Percentiles rank a stretch among this genome's conserved stretches.
Evolutionary conservation across 257 asterid species (phyloP).

Genomic region (Solanum peruvianum): DNA sequence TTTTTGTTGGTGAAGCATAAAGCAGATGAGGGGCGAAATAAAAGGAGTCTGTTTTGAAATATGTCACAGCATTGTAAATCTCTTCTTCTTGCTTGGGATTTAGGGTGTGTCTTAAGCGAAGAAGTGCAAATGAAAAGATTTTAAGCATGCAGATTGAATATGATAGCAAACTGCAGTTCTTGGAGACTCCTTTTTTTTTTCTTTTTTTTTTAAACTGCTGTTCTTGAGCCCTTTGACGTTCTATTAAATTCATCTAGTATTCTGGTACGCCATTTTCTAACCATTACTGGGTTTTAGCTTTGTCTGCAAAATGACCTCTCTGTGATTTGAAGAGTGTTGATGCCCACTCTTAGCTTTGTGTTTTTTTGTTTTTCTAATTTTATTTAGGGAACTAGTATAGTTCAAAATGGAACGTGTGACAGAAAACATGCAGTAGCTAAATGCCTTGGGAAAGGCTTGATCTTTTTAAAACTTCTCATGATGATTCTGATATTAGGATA

Average conservation of each 20-base stretch:
- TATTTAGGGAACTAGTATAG: not conserved
- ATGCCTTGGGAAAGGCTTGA: not conserved
- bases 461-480: not conserved
- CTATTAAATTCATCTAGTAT: not conserved
- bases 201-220: not conserved
- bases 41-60: not conserved
- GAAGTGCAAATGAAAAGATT: not conserved
- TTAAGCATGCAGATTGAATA: not conserved
- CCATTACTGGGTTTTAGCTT: not conserved
- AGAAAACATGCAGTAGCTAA: not conserved
- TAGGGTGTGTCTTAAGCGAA: not conserved
- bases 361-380: not conserved
- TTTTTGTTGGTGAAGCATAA: not conserved
- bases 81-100: not conserved
- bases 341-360: not conserved
- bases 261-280: not conserved
- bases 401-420: not conserved
- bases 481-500: slow-evolving; percentile 5
- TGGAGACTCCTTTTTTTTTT: not conserved
- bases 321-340: not conserved
- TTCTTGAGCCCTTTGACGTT: not conserved
- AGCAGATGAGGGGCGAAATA: not conserved
- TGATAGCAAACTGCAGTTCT: not conserved
- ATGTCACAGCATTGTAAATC: not conserved
- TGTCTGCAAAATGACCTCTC: not conserved